Conservation (phyloP, 192 early-diverging fungal genomes). For the Backusella tarrabulga region DNA sequence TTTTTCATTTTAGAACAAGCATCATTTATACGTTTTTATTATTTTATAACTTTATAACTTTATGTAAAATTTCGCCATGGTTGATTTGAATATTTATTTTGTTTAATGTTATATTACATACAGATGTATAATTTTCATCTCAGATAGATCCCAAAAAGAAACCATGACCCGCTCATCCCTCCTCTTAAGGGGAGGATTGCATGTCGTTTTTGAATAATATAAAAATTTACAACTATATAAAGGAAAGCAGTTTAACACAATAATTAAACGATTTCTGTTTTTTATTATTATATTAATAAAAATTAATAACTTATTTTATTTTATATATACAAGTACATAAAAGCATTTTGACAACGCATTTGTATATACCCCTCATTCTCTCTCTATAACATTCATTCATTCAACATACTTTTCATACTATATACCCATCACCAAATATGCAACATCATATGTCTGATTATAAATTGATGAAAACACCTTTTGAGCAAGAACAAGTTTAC, state of each 20-base stretch:
- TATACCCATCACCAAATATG: not conserved
- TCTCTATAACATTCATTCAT: too few relatives aligned
- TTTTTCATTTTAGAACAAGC: too few relatives aligned
- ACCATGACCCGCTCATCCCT: not conserved
- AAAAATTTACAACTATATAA: not conserved
- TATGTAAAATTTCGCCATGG: not conserved
- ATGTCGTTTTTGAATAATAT: not conserved
- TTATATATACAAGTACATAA: too few relatives aligned
- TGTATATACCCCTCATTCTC: too few relatives aligned
- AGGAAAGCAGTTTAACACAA: not conserved
- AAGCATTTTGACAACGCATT: too few relatives aligned
- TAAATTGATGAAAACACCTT: not conserved
- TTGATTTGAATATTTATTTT: not conserved
- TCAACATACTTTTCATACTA: not conserved
- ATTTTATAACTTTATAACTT: too few relatives aligned
- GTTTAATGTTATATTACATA: not conserved
- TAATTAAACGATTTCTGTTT: not conserved
- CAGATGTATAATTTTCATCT: not conserved
- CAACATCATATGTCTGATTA: not conserved
- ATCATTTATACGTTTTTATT: too few relatives aligned
- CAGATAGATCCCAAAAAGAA: conserved; percentile 1
- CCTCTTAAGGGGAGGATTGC: not conserved
- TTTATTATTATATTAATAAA: too few relatives aligned
- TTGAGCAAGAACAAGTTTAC: not conserved
- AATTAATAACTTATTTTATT: too few relatives aligned